These are phyloP conservation scores for Paraleonurus japonicus DNA, from an alignment of 257 asterid species.

Conservation along the genomic window DNA sequence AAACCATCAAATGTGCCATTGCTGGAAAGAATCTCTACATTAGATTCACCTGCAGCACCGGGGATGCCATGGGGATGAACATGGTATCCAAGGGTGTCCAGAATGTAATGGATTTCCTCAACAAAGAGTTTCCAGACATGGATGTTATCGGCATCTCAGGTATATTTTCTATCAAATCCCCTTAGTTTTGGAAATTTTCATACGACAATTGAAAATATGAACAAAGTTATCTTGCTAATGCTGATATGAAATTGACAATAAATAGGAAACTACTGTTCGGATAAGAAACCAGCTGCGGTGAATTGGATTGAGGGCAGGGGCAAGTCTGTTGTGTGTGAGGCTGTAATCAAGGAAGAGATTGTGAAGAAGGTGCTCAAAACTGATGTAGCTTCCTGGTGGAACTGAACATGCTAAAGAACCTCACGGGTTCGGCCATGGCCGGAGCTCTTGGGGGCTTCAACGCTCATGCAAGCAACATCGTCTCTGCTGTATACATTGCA, in stretches of 20 bases:
- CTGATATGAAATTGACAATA: background rate
- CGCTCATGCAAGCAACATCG: slow-evolving; percentile 48
- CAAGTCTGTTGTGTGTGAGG: slow-evolving; percentile 45
- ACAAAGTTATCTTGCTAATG: background rate
- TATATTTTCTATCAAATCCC: background rate
- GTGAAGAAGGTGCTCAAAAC: slow-evolving; percentile 46
- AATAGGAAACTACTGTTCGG: slow-evolving; percentile 43
- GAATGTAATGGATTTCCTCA: slow-evolving; percentile 38
- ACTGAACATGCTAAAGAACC: slow-evolving; percentile 47
- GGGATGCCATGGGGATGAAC: slow-evolving; percentile 58
- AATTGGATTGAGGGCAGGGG: slow-evolving; percentile 50
- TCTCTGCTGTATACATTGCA: slow-evolving; percentile 38
- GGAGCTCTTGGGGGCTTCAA: slow-evolving; percentile 50
- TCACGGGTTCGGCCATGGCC: slow-evolving; percentile 42
- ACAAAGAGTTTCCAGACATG: slow-evolving; percentile 44
- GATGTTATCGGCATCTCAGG: slow-evolving; percentile 51
- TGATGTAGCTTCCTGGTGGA: slow-evolving; percentile 39
- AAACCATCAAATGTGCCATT: slow-evolving; percentile 40
- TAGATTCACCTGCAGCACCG: slow-evolving; percentile 44
- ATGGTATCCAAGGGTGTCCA: slow-evolving; percentile 50
- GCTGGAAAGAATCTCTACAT: slow-evolving; percentile 48
- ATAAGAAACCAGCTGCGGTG: slow-evolving; percentile 45
- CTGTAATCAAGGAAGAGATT: slow-evolving; percentile 30
- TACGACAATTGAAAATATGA: background rate
- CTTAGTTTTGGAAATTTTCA: no score